Percentiles rank a stretch among this genome's conserved stretches.
phyloP scores from a whole-genome alignment of 768 basidiomycete species.

The Pleurotus sapidus region DNA sequence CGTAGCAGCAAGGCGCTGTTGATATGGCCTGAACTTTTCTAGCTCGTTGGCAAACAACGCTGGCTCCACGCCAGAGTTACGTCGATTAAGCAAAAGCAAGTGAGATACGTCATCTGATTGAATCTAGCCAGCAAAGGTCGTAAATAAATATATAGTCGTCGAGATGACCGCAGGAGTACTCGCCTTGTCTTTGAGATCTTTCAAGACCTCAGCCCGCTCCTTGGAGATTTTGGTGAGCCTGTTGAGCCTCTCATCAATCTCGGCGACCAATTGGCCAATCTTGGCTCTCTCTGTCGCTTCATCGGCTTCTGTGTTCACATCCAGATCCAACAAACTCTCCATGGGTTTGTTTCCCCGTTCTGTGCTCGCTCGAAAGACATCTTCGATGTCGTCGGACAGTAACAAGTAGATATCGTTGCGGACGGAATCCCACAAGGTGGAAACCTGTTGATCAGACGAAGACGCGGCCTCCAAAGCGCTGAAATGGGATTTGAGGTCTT shows the following conservation, averaged over 20 bases:
- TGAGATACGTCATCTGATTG: conserved; percentile 98
- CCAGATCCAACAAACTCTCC: conserved; percentile 59
- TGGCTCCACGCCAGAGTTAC: conserved; percentile 79
- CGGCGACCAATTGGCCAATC: conserved; percentile 62
- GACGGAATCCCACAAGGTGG: conserved; percentile 68
- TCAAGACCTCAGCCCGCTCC: conserved; percentile 84
- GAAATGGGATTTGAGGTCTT: conserved; percentile 77
- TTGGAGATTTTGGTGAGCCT: conserved; percentile 78
- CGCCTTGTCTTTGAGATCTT: conserved; percentile 96
- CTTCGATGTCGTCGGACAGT: conserved; percentile 57
- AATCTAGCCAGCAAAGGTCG: conserved; percentile 45
- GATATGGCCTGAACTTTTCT: conserved; percentile 93
- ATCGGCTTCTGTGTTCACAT: conserved; percentile 56
- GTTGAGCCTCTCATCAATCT: conserved; percentile 77
- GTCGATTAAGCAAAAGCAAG: conserved; percentile 85
- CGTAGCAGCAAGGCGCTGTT: conserved; percentile 76
- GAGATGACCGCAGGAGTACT: neutral
- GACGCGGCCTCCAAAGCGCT: conserved; percentile 74
- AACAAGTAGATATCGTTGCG: conserved; percentile 62
- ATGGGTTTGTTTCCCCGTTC: conserved; percentile 33
- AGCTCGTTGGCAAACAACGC: conserved; percentile 90
- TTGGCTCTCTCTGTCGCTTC: conserved; percentile 68
- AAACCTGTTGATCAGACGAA: conserved; percentile 75
- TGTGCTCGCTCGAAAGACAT: conserved; percentile 55
- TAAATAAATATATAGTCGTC: neutral